A percentile compares a stretch with the other conserved stretches of the same genome.
phyloP scores from a whole-genome alignment of 1,284 basidiomycete genomes.

The Trametes pubescens region DNA sequence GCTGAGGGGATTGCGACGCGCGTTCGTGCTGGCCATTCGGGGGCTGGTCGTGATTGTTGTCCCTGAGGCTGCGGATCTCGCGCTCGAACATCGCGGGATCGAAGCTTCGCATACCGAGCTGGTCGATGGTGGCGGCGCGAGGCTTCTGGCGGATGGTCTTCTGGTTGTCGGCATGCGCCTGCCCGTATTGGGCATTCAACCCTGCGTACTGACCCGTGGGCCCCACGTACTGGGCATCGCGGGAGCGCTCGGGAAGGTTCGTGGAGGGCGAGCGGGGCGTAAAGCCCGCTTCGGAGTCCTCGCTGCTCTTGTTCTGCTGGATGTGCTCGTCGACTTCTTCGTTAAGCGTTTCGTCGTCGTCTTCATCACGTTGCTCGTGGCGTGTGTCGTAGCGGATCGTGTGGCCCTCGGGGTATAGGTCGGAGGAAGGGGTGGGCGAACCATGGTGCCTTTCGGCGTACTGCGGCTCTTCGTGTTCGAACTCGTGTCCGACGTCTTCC shows the following conservation, averaged over 20 bases:
- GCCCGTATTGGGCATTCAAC: conserved; percentile 30
- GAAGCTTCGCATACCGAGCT: conserved; percentile 64
- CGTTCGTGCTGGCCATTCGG: conserved; percentile 24
- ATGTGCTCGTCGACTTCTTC: conserved; percentile 50
- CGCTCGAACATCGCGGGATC: conserved; percentile 60
- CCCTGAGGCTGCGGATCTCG: conserved; percentile 46
- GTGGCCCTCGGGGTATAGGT: conserved; percentile 58
- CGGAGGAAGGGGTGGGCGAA: conserved; percentile 66
- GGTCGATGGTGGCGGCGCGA: conserved; percentile 64
- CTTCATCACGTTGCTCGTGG: conserved; percentile 33
- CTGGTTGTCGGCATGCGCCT: conserved; percentile 38
- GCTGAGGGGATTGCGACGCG: conserved; percentile 26
- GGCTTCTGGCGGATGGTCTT: conserved; percentile 44
- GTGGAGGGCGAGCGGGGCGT: conserved; percentile 77
- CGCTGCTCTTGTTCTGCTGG: conserved; percentile 41
- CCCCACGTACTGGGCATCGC: conserved; percentile 36
- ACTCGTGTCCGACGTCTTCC: conserved; percentile 58
- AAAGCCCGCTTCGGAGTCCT: conserved; percentile 51
- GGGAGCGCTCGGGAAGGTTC: conserved; percentile 56
- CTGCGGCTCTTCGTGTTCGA: conserved; percentile 40
- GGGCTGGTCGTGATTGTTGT: conserved; percentile 32
- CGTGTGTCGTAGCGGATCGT: conserved; percentile 45
- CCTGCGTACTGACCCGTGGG: conserved; percentile 33
- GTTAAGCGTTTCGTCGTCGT: conserved; percentile 58
- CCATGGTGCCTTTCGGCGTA: conserved; percentile 45